phyloP scores from a whole-genome alignment of 148 eudicot species.

The Rhododendron molle region DNA sequence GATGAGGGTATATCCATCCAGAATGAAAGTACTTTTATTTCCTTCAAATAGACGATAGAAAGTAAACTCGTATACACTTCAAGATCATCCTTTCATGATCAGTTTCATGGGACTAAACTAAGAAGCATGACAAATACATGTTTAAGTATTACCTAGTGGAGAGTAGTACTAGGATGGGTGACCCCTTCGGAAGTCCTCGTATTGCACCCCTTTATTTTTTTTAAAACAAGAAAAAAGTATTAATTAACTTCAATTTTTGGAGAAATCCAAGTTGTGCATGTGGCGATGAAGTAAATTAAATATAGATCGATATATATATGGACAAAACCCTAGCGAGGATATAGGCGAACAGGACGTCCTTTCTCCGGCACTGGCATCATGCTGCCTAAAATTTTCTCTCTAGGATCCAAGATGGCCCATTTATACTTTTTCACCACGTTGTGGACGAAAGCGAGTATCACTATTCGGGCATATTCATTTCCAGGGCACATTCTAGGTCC shows the following conservation, averaged over 20 bases:
- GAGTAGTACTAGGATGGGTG: no score
- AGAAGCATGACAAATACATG: not conserved
- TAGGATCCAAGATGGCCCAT: not conserved
- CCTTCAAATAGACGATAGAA: no score
- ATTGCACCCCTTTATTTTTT: no score
- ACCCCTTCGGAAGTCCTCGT: no score
- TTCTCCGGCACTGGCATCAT: not conserved
- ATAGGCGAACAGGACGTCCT: not conserved
- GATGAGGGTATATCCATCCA: no score
- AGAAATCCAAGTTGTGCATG: not conserved
- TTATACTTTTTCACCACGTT: not conserved
- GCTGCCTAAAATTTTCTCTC: not conserved
- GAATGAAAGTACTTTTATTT: no score
- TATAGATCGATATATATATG: not conserved
- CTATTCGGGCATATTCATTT: not conserved
- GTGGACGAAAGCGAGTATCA: not conserved
- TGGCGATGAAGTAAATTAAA: not conserved
- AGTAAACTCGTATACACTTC: no score
- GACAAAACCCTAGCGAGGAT: not conserved
- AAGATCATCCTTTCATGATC: no score
- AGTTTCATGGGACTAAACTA: no score
- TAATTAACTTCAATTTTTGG: no score
- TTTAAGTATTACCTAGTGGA: no score
- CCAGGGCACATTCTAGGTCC: not conserved
- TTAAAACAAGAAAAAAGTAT: no score